phyloP scores from a whole-genome alignment of 345 rosid genomes.

The Syzygium aromaticum region DNA sequence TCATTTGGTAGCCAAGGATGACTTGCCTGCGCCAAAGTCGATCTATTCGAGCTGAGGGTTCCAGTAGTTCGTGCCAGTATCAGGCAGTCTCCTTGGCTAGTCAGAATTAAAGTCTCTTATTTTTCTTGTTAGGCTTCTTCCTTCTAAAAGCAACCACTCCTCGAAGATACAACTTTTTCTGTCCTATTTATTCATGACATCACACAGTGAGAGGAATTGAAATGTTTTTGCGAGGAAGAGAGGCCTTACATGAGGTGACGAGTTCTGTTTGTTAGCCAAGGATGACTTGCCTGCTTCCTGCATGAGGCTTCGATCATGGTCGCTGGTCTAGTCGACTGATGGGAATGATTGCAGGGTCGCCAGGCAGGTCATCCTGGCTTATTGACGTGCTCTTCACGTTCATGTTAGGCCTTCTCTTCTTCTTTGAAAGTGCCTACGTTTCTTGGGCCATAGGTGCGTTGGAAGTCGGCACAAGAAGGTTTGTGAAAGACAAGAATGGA shows the following conservation, averaged over 20 bases:
- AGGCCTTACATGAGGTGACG: slow-evolving; percentile 27
- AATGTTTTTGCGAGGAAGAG: neutral
- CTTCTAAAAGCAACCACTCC: neutral
- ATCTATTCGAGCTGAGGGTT: neutral
- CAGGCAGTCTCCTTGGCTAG: slow-evolving; percentile 39
- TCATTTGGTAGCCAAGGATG: slow-evolving; percentile 47
- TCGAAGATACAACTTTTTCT: neutral
- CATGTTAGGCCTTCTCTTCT: slow-evolving; percentile 36
- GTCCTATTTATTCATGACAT: neutral
- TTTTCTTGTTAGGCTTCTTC: slow-evolving; percentile 25
- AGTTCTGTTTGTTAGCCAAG: slow-evolving; percentile 23
- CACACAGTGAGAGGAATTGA: neutral
- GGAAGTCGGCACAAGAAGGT: neutral
- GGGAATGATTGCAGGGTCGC: neutral
- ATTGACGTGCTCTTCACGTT: slow-evolving; percentile 19
- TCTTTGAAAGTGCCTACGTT: neutral
- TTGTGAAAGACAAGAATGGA: neutral
- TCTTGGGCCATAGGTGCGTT: neutral
- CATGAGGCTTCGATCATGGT: neutral
- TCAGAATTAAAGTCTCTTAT: slow-evolving; percentile 16
- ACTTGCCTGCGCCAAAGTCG: slow-evolving; percentile 32
- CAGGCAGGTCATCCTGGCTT: slow-evolving; percentile 39
- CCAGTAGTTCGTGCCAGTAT: neutral
- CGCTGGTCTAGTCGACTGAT: neutral
- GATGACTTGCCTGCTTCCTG: slow-evolving; percentile 28